Conservation (phyloP, 805 yeast species). For the Tetrapisispora phaffii region DNA sequence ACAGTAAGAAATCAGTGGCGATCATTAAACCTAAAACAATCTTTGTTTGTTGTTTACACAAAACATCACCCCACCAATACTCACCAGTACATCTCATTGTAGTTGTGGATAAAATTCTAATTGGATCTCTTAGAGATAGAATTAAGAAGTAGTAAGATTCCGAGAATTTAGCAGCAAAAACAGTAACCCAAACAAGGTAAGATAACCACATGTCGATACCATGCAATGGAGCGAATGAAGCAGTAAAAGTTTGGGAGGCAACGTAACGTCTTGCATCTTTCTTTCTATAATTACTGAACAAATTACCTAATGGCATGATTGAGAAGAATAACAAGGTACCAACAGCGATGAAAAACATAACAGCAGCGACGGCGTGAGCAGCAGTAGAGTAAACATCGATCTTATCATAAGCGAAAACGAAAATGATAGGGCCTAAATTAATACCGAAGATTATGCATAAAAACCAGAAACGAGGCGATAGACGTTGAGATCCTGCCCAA, state of each 20-base stretch:
- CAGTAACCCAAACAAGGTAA: slow-evolving; percentile 79
- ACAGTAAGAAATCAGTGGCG: slow-evolving; percentile 83
- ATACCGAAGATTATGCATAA: slow-evolving; percentile 52
- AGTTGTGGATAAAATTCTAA: slow-evolving; percentile 76
- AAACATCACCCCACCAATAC: slow-evolving; percentile 62
- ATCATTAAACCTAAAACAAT: slow-evolving; percentile 88
- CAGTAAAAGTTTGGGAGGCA: slow-evolving; percentile 93
- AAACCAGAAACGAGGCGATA: slow-evolving; percentile 77
- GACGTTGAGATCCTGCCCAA: slow-evolving; percentile 99
- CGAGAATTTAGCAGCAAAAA: slow-evolving; percentile 76
- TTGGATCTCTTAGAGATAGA: slow-evolving; percentile 86
- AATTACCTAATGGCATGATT: slow-evolving; percentile 92
- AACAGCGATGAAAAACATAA: slow-evolving; percentile 81
- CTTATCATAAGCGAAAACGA: slow-evolving; percentile 74
- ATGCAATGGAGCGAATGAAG: slow-evolving; percentile 66
- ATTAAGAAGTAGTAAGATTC: slow-evolving; percentile 93
- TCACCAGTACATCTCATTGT: slow-evolving; percentile 95
- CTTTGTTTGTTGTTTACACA: slow-evolving; percentile 81
- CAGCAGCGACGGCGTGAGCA: slow-evolving; percentile 71
- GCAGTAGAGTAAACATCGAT: slow-evolving; percentile 54
- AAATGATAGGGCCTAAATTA: slow-evolving; percentile 80
- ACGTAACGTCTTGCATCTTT: slow-evolving; percentile 79
- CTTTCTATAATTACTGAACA: slow-evolving; percentile 86
- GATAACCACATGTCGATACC: slow-evolving; percentile 97
- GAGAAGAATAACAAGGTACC: slow-evolving; percentile 80